A percentile compares a stretch with the other conserved stretches of the same genome.
phyloP scores from a whole-genome alignment of 306 rosid genomes.

The Fagus crenata region DNA sequence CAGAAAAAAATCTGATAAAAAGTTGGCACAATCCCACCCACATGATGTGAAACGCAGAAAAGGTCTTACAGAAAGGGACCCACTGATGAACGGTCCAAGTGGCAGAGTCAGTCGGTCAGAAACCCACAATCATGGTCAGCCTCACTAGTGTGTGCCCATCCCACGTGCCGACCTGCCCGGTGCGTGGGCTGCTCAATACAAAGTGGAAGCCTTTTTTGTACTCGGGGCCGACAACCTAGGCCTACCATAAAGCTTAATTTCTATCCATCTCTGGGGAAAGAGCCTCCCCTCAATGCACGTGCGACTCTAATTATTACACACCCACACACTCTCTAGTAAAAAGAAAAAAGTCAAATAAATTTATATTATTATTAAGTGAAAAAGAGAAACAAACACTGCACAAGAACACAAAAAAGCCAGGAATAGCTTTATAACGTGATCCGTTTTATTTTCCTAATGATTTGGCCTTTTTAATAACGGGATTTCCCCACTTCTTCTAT shows the following conservation, averaged over 20 bases:
- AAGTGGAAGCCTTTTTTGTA: constrained; percentile 48
- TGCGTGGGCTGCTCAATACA: constrained; percentile 48
- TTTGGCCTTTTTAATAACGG: constrained; percentile 45
- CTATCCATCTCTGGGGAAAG: constrained; percentile 16
- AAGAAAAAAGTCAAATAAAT: constrained; percentile 44
- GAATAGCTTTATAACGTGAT: constrained; percentile 53
- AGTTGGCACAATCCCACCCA: constrained; percentile 13
- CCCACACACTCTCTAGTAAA: constrained; percentile 37
- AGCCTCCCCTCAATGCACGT: constrained; percentile 56
- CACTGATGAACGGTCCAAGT: constrained; percentile 29
- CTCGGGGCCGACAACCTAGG: constrained; percentile 55
- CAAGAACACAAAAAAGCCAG: constrained; percentile 23
- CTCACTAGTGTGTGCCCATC: constrained; percentile 45
- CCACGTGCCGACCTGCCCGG: constrained; percentile 79
- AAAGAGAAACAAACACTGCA: constrained; percentile 22
- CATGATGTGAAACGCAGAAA: constrained; percentile 30
- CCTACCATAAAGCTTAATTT: constrained; percentile 59
- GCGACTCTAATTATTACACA: constrained; percentile 67
- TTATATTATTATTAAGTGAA: constrained; percentile 17
- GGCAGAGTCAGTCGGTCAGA: constrained; percentile 27
- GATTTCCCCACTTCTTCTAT: constrained; percentile 34
- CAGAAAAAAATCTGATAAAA: constrained; percentile 1
- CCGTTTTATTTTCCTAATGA: constrained; percentile 61
- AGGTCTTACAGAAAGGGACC: constrained; percentile 31
- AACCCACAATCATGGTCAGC: constrained; percentile 48